These are phyloP conservation scores for Mortierella sp. DNA, from an alignment of 371 early-diverging fungal genomes.

Conservation along the genomic window DNA sequence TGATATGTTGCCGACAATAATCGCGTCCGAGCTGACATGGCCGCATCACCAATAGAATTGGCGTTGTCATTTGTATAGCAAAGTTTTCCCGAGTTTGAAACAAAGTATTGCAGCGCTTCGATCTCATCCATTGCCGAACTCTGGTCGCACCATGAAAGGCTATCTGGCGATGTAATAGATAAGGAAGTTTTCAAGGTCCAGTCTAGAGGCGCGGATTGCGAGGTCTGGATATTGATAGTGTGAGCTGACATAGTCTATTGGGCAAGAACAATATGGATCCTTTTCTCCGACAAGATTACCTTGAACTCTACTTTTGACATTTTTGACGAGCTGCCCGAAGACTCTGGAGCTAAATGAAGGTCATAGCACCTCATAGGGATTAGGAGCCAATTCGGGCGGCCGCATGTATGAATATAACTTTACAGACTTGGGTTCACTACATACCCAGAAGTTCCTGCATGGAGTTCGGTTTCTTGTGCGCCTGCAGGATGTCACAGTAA, in stretches of 20 bases:
- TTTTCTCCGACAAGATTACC: not conserved
- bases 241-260: not conserved
- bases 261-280: not conserved
- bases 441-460: constrained; percentile 7
- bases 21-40: constrained; percentile 8
- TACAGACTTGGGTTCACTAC: not conserved
- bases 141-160: constrained; percentile 43
- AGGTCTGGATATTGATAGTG: constrained; percentile 12
- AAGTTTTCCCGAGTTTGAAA: constrained; percentile 8
- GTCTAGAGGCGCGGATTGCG: constrained; percentile 23
- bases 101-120: constrained; percentile 29
- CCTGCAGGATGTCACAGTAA: not conserved
- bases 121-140: constrained; percentile 24
- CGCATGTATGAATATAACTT: not conserved
- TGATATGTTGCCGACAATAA: constrained; percentile 28
- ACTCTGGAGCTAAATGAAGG: constrained; percentile 12
- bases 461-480: not conserved
- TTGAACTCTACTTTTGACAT: constrained; percentile 11
- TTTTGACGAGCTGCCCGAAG: constrained; percentile 4
- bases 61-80: not conserved
- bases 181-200: constrained; percentile 43
- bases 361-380: not conserved
- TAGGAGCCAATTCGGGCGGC: not conserved
- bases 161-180: constrained; percentile 29
- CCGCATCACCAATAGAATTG: not conserved